These are phyloP conservation scores for Aspergillus sp. DNA, from an alignment of 2,329 filamentous ascomycete genomes.

Conservation along the genomic window DNA sequence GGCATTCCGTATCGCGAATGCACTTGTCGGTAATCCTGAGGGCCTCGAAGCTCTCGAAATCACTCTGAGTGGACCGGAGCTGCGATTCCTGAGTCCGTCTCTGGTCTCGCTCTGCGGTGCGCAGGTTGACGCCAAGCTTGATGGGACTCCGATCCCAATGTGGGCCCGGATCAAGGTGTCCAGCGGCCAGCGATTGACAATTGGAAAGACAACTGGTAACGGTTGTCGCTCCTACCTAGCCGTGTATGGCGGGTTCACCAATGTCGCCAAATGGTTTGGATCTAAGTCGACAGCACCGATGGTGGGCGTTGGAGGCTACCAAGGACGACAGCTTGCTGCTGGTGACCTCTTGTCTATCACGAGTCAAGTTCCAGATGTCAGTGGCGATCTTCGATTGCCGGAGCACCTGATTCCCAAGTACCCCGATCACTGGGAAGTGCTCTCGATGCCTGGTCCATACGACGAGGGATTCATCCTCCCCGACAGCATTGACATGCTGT, in stretches of 20 bases:
- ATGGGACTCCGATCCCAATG: constrained; percentile 44
- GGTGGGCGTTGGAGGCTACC: constrained; percentile 52
- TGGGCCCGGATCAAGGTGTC: constrained; percentile 48
- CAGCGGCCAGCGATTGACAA: constrained; percentile 45
- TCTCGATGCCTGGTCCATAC: constrained; percentile 50
- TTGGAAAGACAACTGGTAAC: constrained; percentile 46
- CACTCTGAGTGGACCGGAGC: constrained; percentile 51
- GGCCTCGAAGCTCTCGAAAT: constrained; percentile 51
- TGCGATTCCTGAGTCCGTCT: constrained; percentile 48
- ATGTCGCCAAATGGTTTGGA: constrained; percentile 50
- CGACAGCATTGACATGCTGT: constrained; percentile 51
- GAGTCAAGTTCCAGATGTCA: constrained; percentile 28
- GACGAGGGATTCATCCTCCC: constrained; percentile 46
- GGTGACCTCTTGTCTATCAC: constrained; percentile 46
- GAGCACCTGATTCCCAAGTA: constrained; percentile 43
- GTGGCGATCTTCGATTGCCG: constrained; percentile 34
- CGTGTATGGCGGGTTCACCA: constrained; percentile 47
- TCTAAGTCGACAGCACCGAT: constrained; percentile 53
- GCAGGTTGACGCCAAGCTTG: constrained; percentile 44
- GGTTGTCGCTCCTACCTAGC: constrained; percentile 54
- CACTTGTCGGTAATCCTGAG: constrained; percentile 49
- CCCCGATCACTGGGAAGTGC: constrained; percentile 44
- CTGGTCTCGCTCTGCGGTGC: constrained; percentile 52
- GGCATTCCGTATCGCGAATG: constrained; percentile 51
- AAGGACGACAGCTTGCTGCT: constrained; percentile 48